These are phyloP conservation scores for Camellia granthamiana DNA, from an alignment of 148 eudicot species.

Conservation along the genomic window DNA sequence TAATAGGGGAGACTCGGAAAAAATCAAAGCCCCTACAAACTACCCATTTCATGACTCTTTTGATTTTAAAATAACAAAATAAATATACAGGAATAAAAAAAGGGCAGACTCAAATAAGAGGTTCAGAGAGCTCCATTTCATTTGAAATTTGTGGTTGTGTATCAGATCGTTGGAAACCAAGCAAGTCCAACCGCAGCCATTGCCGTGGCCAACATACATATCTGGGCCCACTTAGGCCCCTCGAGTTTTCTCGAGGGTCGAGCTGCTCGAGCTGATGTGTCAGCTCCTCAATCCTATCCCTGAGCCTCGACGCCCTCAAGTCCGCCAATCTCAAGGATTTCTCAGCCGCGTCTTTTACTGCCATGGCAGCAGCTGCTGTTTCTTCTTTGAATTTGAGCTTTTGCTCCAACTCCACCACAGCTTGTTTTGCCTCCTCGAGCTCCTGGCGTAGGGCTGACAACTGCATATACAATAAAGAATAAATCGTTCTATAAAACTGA, in stretches of 20 bases:
- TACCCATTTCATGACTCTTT: neutral
- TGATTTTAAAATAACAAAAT: neutral
- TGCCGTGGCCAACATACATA: slow-evolving; percentile 98
- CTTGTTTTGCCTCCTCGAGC: slow-evolving; percentile 75
- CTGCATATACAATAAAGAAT: slow-evolving; percentile 40
- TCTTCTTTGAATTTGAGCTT: slow-evolving; percentile 92
- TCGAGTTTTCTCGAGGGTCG: slow-evolving; percentile 44
- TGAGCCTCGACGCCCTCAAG: slow-evolving; percentile 66
- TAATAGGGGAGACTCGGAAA: neutral
- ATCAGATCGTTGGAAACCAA: slow-evolving; percentile 45
- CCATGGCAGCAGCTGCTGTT: slow-evolving; percentile 89
- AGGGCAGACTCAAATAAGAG: slow-evolving; percentile 50
- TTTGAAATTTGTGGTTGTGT: slow-evolving; percentile 50
- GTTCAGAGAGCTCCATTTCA: slow-evolving; percentile 98
- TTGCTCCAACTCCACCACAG: slow-evolving; percentile 56
- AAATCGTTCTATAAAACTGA: neutral
- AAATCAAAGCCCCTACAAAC: slow-evolving; percentile 5
- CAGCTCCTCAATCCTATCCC: slow-evolving; percentile 87
- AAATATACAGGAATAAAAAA: slow-evolving; percentile 7
- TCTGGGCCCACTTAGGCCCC: slow-evolving; percentile 50
- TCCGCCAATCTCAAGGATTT: slow-evolving; percentile 87
- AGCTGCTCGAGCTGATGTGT: slow-evolving; percentile 74
- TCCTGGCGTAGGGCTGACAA: slow-evolving; percentile 62
- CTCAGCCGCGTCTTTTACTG: slow-evolving; percentile 96
- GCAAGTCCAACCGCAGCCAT: slow-evolving; percentile 86